A percentile compares a stretch with the other conserved stretches of the same genome.
Conservation (phyloP, 2,329 filamentous ascomycete genomes). For the Samsoniella hepiali region DNA sequence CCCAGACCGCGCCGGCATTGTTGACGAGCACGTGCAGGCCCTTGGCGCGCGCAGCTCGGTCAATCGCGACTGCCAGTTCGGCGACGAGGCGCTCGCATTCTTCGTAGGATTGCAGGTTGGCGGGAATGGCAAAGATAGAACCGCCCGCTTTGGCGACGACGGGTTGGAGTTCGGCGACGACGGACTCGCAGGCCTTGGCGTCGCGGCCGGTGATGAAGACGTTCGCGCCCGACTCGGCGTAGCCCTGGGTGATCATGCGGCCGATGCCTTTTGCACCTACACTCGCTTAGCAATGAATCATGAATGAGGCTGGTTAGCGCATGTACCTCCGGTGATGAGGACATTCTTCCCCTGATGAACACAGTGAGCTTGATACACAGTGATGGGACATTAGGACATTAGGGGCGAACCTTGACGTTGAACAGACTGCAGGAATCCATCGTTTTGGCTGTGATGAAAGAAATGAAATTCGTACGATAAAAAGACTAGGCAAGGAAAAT, state of each 20-base stretch:
- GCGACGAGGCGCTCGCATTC: conserved; percentile 53
- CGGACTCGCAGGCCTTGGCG: conserved; percentile 52
- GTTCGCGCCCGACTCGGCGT: conserved; percentile 59
- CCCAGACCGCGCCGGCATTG: conserved; percentile 65
- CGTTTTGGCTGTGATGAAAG: neutral
- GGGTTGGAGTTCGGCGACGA: conserved; percentile 55
- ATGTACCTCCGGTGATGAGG: conserved; percentile 51
- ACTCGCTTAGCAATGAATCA: neutral
- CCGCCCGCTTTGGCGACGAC: conserved; percentile 41
- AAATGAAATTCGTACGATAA: neutral
- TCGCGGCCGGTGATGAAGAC: conserved; percentile 67
- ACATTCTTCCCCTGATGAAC: conserved; percentile 52
- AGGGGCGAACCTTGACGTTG: conserved; percentile 51
- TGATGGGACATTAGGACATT: neutral
- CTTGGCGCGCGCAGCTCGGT: conserved; percentile 38
- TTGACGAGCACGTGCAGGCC: conserved; percentile 62
- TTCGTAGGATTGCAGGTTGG: conserved; percentile 60
- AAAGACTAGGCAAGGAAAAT: neutral
- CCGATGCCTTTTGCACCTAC: conserved; percentile 59
- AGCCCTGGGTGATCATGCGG: conserved; percentile 65
- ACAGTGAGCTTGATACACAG: neutral
- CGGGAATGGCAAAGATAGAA: conserved; percentile 54
- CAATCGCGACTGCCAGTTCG: conserved; percentile 38
- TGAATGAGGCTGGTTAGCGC: neutral
- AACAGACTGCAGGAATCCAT: conserved; percentile 42